These are phyloP conservation scores for Peterozyma xylosa DNA, from an alignment of 805 yeast species.

Conservation along the genomic window DNA sequence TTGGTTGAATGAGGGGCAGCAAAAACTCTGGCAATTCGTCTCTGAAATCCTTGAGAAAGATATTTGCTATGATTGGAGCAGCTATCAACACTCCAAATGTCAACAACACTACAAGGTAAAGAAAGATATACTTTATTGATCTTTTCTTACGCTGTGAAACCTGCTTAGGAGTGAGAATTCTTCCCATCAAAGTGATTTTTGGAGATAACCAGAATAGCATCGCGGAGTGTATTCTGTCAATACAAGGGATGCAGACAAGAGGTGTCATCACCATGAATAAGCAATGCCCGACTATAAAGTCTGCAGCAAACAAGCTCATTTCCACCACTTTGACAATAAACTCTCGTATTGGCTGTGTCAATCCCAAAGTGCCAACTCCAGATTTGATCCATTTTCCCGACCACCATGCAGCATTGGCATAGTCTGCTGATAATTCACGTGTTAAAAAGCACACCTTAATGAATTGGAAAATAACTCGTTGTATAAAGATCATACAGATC, in stretches of 20 bases:
- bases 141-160: constrained; percentile 30
- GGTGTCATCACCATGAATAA: constrained; percentile 32
- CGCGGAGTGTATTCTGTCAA: constrained; percentile 40
- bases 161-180: constrained; percentile 31
- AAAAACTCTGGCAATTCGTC: constrained; percentile 11
- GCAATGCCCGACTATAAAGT: constrained; percentile 36
- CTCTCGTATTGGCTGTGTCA: constrained; percentile 41
- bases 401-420: constrained; percentile 44
- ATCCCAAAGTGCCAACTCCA: constrained; percentile 27
- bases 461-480: constrained; percentile 25
- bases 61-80: constrained; percentile 34
- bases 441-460: constrained; percentile 26
- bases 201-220: constrained; percentile 45
- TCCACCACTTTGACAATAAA: constrained; percentile 36
- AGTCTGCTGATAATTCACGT: constrained; percentile 33
- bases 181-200: constrained; percentile 24
- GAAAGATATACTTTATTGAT: constrained; percentile 34
- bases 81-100: constrained; percentile 33
- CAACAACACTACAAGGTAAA: constrained; percentile 34
- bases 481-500: constrained; percentile 28
- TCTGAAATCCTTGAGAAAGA: constrained; percentile 9
- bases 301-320: constrained; percentile 37
- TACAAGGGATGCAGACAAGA: constrained; percentile 33
- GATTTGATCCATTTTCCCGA: constrained; percentile 39
- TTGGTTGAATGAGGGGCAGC: constrained; percentile 49